These are phyloP conservation scores for Globisporangium yorkense DNA, from an alignment of 352 stramenopile species.

Conservation along the genomic window DNA sequence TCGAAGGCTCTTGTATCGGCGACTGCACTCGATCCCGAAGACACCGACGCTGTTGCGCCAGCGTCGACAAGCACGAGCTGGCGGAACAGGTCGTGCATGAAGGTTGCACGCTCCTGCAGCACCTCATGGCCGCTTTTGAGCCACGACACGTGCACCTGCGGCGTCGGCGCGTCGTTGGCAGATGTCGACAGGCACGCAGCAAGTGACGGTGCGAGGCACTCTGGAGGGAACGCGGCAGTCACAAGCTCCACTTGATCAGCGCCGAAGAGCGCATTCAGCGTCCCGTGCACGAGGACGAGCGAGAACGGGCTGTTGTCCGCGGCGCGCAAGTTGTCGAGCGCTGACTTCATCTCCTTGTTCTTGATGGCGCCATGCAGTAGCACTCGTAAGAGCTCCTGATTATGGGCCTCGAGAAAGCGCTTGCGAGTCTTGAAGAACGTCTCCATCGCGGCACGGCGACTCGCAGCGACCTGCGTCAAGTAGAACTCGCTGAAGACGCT, in stretches of 20 bases:
- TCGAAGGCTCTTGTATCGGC: not conserved
- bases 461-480: slow-evolving; percentile 40
- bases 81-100: slow-evolving; percentile 48
- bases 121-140: slow-evolving; percentile 74
- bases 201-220: slow-evolving; percentile 3
- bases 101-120: slow-evolving; percentile 50
- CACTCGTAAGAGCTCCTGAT: slow-evolving; percentile 24
- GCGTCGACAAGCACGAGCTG: slow-evolving; percentile 23
- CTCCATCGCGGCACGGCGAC: slow-evolving; percentile 33
- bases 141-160: slow-evolving; percentile 51
- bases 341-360: slow-evolving; percentile 20
- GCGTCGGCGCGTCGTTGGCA: not conserved
- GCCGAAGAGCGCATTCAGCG: slow-evolving; percentile 37
- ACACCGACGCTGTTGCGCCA: not conserved
- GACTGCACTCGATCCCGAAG: not conserved
- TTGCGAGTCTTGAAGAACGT: slow-evolving; percentile 44
- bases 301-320: slow-evolving; percentile 26
- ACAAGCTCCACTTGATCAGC: slow-evolving; percentile 26
- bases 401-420: slow-evolving; percentile 35
- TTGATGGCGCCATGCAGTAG: slow-evolving; percentile 46
- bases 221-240: slow-evolving; percentile 13
- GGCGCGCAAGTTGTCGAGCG: slow-evolving; percentile 24
- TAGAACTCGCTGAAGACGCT: slow-evolving; percentile 61
- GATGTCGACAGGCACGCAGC: slow-evolving; percentile 9
- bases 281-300: slow-evolving; percentile 55